Conservation (phyloP, 139 green algal species). For the Ettlia oleoabundans region DNA sequence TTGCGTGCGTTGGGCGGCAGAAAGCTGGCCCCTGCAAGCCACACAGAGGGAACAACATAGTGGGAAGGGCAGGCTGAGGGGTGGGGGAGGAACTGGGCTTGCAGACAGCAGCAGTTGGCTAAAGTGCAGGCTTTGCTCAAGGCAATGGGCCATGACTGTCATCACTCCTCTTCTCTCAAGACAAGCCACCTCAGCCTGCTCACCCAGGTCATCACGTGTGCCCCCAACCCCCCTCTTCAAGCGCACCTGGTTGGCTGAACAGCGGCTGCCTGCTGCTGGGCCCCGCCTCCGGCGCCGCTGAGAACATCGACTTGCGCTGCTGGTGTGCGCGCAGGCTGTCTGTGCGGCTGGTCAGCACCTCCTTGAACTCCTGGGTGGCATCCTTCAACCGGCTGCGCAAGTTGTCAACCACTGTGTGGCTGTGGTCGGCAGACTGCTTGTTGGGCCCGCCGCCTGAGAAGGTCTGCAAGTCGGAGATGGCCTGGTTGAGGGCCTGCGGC, state of each 20-base stretch:
- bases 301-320: slow-evolving; percentile 89
- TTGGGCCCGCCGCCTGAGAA: slow-evolving; percentile 59
- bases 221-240: too few species aligned
- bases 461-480: slow-evolving; percentile 47
- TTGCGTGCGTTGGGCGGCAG: slow-evolving; percentile 31
- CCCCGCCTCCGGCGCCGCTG: slow-evolving; percentile 32
- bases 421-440: slow-evolving; percentile 89
- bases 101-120: too few species aligned
- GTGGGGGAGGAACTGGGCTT: too few species aligned
- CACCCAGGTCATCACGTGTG: too few species aligned
- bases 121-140: too few species aligned
- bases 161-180: too few species aligned
- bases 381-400: slow-evolving; percentile 83
- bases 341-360: slow-evolving; percentile 92
- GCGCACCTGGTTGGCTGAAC: slow-evolving; percentile 43
- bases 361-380: slow-evolving; percentile 90
- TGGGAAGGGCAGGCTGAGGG: too few species aligned
- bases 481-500: slow-evolving; percentile 27
- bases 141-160: too few species aligned
- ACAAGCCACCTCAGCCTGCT: too few species aligned
- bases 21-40: too few species aligned
- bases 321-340: slow-evolving; percentile 90
- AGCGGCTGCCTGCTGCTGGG: slow-evolving; percentile 20
- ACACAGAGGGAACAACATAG: too few species aligned
- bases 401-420: slow-evolving; percentile 89